Base-by-base conservation (phyloP, 441 rosid species). In the Metrosideros polymorpha region DNA sequence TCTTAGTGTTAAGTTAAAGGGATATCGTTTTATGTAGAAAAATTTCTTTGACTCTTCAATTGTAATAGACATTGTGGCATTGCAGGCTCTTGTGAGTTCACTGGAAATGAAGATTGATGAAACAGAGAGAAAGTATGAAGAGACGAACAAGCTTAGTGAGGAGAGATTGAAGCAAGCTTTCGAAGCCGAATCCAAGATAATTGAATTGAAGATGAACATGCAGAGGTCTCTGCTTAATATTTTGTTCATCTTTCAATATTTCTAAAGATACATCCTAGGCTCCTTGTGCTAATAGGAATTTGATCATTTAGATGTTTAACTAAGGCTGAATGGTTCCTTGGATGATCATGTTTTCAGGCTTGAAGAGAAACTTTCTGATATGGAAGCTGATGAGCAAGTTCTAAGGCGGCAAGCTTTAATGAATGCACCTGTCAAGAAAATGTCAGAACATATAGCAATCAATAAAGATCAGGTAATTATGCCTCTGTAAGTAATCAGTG, bases 111-210 rank as follows among this genome's bases (percentile, higher is more conserved):
- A 92, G 90, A 93, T 97, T 86, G 96, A 93, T 88, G 96, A 94
- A 92, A 93, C 96, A 87, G 96, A 96, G 92, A 94, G 87, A 89
- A 97, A 96, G 88, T 94, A 90, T 90, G 95, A 94, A 89, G 97
- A 96, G 92, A 91, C 96, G 82, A 92, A 84, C 89, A 94, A 92
- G 91, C 91, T 96, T 29, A 90, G 99, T 88, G 99, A 96, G 91
- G 98, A 95, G 91, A 87, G 98, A 84, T 88, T 94, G 88, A 91
- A 93, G 91, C 97, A 96, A 89, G 96, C 91, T 83, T 61, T 89
- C 89, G 97, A 94, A 12, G 97, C 98, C 30, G 99, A 97, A 92
- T 86, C 93, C 39, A 95, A 94, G 91, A 91, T 97, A 86, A 94
- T 93, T 86, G 98, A 96, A 90, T 88, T 95, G 90, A 98, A 98